Conservation (phyloP, 176 grass and related monocot species). For the Oryza glaberrima region DNA sequence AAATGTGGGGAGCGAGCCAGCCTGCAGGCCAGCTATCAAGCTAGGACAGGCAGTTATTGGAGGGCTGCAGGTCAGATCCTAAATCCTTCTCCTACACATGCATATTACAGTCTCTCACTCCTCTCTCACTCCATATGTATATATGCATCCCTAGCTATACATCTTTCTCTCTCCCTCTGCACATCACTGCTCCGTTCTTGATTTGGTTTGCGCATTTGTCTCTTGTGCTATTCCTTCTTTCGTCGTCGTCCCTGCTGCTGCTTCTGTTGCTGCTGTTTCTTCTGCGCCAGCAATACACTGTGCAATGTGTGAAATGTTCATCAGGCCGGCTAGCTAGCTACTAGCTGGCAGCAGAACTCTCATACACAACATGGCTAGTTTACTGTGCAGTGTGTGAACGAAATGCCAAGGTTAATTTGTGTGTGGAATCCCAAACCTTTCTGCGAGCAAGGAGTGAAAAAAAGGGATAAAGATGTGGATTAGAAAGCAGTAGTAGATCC, state of each 20-base stretch:
- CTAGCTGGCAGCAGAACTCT: background rate
- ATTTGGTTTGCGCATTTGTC: conserved; percentile 49
- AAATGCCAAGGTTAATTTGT: conserved; percentile 39
- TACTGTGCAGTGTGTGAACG: background rate
- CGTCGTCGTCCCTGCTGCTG: conserved; percentile 22
- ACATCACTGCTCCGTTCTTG: conserved; percentile 23
- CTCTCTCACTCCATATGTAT: conserved; percentile 7
- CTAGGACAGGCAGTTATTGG: conserved; percentile 40
- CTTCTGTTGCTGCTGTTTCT: conserved; percentile 53
- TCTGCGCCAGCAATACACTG: conserved; percentile 43
- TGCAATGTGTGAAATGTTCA: conserved; percentile 25
- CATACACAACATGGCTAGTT: background rate
- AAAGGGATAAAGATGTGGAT: background rate
- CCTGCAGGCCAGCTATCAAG: background rate
- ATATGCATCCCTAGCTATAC: conserved; percentile 21
- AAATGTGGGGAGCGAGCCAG: conserved; percentile 41
- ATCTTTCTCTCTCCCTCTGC: background rate
- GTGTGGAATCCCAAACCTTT: conserved; percentile 30
- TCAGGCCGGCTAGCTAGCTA: conserved; percentile 3
- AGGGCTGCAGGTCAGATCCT: conserved; percentile 57
- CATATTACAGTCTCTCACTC: conserved; percentile 11
- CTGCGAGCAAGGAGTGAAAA: conserved; percentile 21
- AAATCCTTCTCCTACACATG: conserved; percentile 57
- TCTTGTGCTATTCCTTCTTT: conserved; percentile 31
- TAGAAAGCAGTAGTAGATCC: conserved; percentile 25